Conservation (phyloP, 768 basidiomycete species). For the Leccinum disarticulatum region DNA sequence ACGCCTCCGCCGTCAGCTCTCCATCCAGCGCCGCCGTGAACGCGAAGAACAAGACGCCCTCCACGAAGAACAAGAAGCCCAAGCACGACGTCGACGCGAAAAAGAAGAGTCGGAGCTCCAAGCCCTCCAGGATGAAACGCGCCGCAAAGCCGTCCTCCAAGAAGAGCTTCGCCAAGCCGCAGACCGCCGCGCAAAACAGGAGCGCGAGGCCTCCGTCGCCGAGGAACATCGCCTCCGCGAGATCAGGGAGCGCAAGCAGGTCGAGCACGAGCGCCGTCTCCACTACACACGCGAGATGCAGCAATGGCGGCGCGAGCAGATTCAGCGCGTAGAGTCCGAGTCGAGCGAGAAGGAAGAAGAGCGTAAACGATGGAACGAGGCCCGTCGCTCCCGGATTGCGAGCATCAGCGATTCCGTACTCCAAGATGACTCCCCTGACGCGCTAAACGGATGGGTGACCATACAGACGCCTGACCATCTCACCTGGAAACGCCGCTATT, state of each 20-base stretch:
- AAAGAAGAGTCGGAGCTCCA: slow-evolving; percentile 19
- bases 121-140: slow-evolving; percentile 43
- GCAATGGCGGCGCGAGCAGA: slow-evolving; percentile 52
- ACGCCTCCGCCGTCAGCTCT: slow-evolving; percentile 23
- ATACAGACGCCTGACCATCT: slow-evolving; percentile 54
- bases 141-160: slow-evolving; percentile 43
- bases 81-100: slow-evolving; percentile 29
- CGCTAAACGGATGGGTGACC: slow-evolving; percentile 59
- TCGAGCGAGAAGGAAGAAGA: slow-evolving; percentile 45
- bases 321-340: slow-evolving; percentile 43
- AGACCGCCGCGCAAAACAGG: slow-evolving; percentile 36
- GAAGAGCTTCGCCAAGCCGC: slow-evolving; percentile 41
- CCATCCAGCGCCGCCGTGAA: slow-evolving; percentile 22
- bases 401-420: slow-evolving; percentile 48
- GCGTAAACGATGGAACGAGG: slow-evolving; percentile 40
- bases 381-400: slow-evolving; percentile 39
- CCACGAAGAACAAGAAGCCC: slow-evolving; percentile 45
- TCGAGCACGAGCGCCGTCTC: slow-evolving; percentile 47
- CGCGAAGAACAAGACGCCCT: slow-evolving; percentile 44
- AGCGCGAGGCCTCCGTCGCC: slow-evolving; percentile 40
- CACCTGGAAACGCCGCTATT: slow-evolving; percentile 66
- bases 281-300: slow-evolving; percentile 53
- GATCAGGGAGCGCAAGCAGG: slow-evolving; percentile 46
- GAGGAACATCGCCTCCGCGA: slow-evolving; percentile 47
- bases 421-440: slow-evolving; percentile 38